Evolutionary conservation across 2,329 filamentous ascomycete genomes (phyloP), one percentile per base, ranked within the genome.

Genomic region (Pseudopyricularia cyperi): DNA sequence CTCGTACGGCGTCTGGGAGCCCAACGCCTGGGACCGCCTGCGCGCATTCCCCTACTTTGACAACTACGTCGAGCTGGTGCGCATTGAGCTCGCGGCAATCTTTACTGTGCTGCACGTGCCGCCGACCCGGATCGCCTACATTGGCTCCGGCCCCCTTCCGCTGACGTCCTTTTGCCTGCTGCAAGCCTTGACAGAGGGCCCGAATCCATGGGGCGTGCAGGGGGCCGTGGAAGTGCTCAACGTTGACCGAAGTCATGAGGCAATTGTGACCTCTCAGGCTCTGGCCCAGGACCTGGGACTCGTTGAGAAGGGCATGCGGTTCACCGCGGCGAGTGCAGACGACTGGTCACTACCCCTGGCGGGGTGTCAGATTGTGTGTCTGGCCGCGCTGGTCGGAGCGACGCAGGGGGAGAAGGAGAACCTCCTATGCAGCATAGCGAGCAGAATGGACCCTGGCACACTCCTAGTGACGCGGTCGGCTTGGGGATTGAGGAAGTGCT

Each of bases 111-210:
- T 64, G 2, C 55, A 58, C 0, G 15, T 55, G n/a, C 48, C 57
- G 2, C 65, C 67, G 0, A 54, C 53, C 1, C 65, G 58, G 7
- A 63, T 76, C 17, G 70, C 69, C 2, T 75, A 77, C 56, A 65
- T 77, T 4, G 74, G 74, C 12, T 74, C 70, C 0, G 74, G 74
- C 0, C 73, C 73, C 0, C 57, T 77, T 1, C 74, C 74, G 0
- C 57, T 77, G 15, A 75, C 72, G 0, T 71, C 69, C 0, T 58
- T 76, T 3, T 74, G 71, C 53, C 61, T 76, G 2, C 55, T 68
- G 14, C 57, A 64, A 1, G 57, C 62, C 2, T 63, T 71, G 12
- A 61, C 64, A 1, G 55, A 51, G 0, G 53, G 52, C 22, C 39
- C 52, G 1, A 32, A 42, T 9, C 17, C 22, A 54, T 60, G 57